phyloP scores from a whole-genome alignment of 2,329 filamentous ascomycete species.

The Ophiostoma quercus region DNA sequence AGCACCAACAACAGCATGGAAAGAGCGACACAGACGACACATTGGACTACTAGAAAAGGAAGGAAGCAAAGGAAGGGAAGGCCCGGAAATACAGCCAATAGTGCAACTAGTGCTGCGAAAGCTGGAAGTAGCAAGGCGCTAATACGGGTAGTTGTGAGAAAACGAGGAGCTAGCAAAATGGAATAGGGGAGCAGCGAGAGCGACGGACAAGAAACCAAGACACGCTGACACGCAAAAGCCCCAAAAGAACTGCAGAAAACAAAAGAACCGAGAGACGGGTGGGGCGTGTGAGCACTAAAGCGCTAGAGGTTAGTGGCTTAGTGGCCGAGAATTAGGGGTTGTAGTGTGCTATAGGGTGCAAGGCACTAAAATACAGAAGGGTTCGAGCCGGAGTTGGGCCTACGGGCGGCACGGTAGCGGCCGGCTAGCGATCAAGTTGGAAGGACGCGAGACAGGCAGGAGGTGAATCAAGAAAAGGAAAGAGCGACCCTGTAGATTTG shows the following conservation, averaged over 20 bases:
- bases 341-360: too few relatives aligned
- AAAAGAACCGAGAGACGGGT: slow-evolving; percentile 6
- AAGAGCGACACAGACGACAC: not conserved
- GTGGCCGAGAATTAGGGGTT: not conserved
- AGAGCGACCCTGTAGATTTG: slow-evolving; percentile 8
- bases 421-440: not conserved
- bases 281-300: not conserved
- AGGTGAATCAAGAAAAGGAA: not conserved
- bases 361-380: not conserved
- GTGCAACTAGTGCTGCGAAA: not conserved
- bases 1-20: not conserved
- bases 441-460: not conserved
- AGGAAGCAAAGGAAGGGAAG: not conserved
- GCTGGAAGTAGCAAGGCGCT: slow-evolving; percentile 7
- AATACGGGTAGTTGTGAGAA: not conserved
- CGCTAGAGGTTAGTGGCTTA: not conserved
- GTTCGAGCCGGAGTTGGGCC: not conserved
- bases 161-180: not conserved
- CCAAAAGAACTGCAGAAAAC: slow-evolving; percentile 4
- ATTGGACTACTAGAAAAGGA: not conserved
- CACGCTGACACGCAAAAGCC: not conserved
- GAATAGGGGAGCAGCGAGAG: slow-evolving; percentile 2
- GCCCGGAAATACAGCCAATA: not conserved
- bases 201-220: not conserved
- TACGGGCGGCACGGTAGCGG: slow-evolving; percentile 3